These are phyloP conservation scores for Phytophthora aleatoria DNA, from an alignment of 352 stramenopile species.

Conservation along the genomic window DNA sequence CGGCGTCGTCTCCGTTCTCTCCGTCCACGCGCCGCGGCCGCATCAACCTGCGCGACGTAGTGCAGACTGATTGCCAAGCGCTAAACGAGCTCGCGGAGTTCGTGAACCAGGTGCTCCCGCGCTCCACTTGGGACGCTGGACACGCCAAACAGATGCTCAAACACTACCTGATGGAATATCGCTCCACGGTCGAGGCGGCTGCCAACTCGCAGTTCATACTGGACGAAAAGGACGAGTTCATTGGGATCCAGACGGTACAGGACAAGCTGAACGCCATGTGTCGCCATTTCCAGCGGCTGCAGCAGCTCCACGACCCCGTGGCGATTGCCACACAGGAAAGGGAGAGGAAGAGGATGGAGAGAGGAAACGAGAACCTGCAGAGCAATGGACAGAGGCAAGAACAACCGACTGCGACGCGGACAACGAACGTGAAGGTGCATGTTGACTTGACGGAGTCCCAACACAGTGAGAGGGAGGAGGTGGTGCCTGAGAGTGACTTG, in stretches of 20 bases:
- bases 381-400: not conserved
- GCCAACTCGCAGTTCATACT: constrained; percentile 2
- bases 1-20: constrained; percentile 5
- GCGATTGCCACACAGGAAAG: not conserved
- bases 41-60: constrained; percentile 4
- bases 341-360: not conserved
- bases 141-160: constrained; percentile 15
- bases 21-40: not conserved
- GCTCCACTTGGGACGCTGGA: constrained; percentile 7
- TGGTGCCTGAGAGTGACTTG: constrained; percentile 18
- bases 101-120: constrained; percentile 12
- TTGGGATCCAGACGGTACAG: constrained; percentile 6
- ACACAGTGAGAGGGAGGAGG: constrained; percentile 7
- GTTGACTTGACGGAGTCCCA: constrained; percentile 7
- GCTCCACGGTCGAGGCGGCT: not conserved
- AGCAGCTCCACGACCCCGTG: constrained; percentile 8
- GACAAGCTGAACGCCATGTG: constrained; percentile 24
- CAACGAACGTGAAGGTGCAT: constrained; percentile 10
- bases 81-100: constrained; percentile 14
- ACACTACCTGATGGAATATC: constrained; percentile 18
- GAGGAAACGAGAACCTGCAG: not conserved
- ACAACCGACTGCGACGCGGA: not conserved
- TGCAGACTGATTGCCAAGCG: not conserved
- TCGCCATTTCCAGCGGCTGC: constrained; percentile 13
- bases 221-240: constrained; percentile 5